These are phyloP conservation scores for Sporisorium scitamineum DNA, from an alignment of 1,284 basidiomycete genomes.

Conservation along the genomic window DNA sequence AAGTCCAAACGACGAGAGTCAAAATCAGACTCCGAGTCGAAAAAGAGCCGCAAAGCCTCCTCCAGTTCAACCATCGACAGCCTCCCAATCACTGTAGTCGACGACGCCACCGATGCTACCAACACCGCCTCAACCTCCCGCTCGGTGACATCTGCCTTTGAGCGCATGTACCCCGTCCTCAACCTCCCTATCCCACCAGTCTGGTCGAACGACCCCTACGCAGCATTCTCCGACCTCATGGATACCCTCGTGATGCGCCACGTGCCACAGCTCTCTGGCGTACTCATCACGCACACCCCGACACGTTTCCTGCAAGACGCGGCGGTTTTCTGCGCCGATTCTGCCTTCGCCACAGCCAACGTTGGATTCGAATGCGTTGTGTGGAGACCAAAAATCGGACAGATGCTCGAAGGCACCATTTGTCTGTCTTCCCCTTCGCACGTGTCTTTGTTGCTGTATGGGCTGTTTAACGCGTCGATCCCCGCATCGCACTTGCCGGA, in stretches of 20 bases:
- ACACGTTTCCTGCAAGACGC: conserved; percentile 78
- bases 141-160: conserved; percentile 51
- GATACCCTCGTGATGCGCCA: conserved; percentile 73
- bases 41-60: conserved; percentile 38
- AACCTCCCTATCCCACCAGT: conserved; percentile 64
- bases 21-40: conserved; percentile 19
- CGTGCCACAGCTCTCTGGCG: conserved; percentile 85
- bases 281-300: conserved; percentile 87
- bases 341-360: conserved; percentile 83
- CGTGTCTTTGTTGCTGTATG: conserved; percentile 89
- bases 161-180: conserved; percentile 54
- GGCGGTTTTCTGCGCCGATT: conserved; percentile 83
- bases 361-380: conserved; percentile 85
- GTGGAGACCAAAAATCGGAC: conserved; percentile 89
- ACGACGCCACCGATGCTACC: conserved; percentile 4
- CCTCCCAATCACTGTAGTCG: conserved; percentile 3
- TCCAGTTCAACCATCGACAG: neutral
- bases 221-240: conserved; percentile 62
- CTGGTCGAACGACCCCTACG: conserved; percentile 45
- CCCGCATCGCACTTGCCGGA: conserved; percentile 88
- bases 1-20: conserved; percentile 39
- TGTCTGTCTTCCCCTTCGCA: conserved; percentile 94
- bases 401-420: conserved; percentile 85
- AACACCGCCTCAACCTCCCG: conserved; percentile 1
- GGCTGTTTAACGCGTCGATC: conserved; percentile 97